Evolutionary conservation across 1,284 basidiomycete species (phyloP).

Genomic region (Jaminaea rosea): DNA sequence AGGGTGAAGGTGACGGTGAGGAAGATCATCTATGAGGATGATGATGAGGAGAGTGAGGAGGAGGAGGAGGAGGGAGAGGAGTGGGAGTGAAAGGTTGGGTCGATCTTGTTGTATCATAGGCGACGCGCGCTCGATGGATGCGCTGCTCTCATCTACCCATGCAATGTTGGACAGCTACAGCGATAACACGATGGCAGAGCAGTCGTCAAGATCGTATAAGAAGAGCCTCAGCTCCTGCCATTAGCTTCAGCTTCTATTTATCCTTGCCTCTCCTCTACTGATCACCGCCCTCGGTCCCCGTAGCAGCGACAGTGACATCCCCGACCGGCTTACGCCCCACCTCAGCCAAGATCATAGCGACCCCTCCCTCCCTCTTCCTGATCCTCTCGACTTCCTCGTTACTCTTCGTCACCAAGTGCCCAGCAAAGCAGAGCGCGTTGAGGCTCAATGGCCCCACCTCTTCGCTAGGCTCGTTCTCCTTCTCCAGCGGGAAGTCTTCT

Average conservation of each 20-base stretch:
- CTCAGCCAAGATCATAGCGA: conserved; percentile 1
- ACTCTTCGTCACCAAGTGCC: conserved; percentile 1
- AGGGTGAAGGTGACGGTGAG: not conserved
- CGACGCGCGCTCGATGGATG: too few relatives aligned
- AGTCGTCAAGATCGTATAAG: too few relatives aligned
- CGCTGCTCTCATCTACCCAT: too few relatives aligned
- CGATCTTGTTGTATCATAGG: too few relatives aligned
- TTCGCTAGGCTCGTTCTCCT: not conserved
- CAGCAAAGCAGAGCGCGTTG: conserved; percentile 6
- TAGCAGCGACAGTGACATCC: not conserved
- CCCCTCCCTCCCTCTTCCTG: not conserved
- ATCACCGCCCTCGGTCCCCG: too few relatives aligned
- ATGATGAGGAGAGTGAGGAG: not conserved
- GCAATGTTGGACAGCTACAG: too few relatives aligned
- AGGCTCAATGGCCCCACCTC: conserved; percentile 8
- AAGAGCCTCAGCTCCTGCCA: too few relatives aligned
- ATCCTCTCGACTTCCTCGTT: conserved; percentile 5
- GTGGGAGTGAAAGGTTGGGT: not conserved
- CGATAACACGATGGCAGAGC: too few relatives aligned
- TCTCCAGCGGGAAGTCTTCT: conserved; percentile 20
- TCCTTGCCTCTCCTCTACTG: too few relatives aligned
- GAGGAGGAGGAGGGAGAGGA: not conserved
- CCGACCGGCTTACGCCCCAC: conserved; percentile 3
- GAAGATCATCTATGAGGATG: not conserved
- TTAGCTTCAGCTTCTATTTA: too few relatives aligned